phyloP scores from a whole-genome alignment of 371 early-diverging fungal species.

The Dichotomocladium elegans region DNA sequence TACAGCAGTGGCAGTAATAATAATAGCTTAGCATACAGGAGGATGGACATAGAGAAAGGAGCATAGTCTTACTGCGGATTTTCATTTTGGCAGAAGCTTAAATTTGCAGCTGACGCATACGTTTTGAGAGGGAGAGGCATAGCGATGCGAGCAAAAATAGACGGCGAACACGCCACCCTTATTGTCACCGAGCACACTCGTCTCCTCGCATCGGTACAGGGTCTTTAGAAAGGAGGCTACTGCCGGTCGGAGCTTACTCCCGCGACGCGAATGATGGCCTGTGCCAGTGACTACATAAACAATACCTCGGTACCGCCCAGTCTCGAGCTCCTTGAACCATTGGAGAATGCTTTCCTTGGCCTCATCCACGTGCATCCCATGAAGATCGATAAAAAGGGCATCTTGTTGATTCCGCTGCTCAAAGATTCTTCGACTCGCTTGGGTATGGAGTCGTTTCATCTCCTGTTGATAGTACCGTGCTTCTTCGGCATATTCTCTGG shows the following conservation, averaged over 20 bases:
- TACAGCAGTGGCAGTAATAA: no score
- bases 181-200: conserved; percentile 32
- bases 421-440: conserved; percentile 54
- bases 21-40: no score
- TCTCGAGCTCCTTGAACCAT: conserved; percentile 29
- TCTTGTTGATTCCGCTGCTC: conserved; percentile 42
- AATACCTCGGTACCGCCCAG: conserved; percentile 7
- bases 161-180: conserved; percentile 41
- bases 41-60: no score
- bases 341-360: conserved; percentile 41
- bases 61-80: no score
- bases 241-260: conserved; percentile 28
- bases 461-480: conserved; percentile 48
- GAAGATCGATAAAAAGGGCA: conserved; percentile 52
- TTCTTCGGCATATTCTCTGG: conserved; percentile 44
- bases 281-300: conserved; percentile 19
- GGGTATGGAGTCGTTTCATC: conserved; percentile 53
- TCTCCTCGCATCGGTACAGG: conserved; percentile 36
- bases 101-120: conserved; percentile 4
- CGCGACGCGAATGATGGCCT: conserved; percentile 19
- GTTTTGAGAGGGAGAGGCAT: neutral
- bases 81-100: no score
- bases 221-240: conserved; percentile 18
- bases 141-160: conserved; percentile 7
- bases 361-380: conserved; percentile 59